Evolutionary conservation across 139 green algal species (phyloP).

Genomic region (Closterium sp.): DNA sequence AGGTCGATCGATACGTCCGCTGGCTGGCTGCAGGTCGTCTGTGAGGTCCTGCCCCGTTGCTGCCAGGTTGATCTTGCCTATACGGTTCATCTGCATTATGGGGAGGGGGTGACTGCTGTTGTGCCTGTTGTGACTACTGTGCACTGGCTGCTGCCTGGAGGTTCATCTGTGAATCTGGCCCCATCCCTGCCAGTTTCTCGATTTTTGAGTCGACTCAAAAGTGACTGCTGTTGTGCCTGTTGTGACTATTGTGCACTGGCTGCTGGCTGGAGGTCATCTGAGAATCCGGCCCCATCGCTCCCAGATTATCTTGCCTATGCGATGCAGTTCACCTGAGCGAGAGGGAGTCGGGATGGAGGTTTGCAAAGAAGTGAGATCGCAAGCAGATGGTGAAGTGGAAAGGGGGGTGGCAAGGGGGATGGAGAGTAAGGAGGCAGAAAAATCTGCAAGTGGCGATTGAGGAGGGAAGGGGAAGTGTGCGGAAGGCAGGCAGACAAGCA

Average conservation of each 20-base stretch:
- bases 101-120: background rate
- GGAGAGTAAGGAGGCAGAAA: background rate
- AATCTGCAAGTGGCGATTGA: too few relatives aligned
- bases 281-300: background rate
- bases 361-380: too few relatives aligned
- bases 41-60: background rate
- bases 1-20: conserved; percentile 17
- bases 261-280: background rate
- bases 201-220: too few relatives aligned
- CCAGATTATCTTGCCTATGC: conserved; percentile 68
- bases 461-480: too few relatives aligned
- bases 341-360: background rate
- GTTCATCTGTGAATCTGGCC: too few relatives aligned
- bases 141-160: too few relatives aligned
- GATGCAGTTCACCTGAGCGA: conserved; percentile 26
- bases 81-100: conserved; percentile 40
- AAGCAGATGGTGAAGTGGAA: too few relatives aligned
- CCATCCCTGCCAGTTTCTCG: too few relatives aligned
- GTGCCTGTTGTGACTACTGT: too few relatives aligned
- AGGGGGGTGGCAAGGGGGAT: background rate
- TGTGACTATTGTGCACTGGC: too few relatives aligned
- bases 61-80: conserved; percentile 66
- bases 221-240: too few relatives aligned
- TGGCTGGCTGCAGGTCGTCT: background rate
- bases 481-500: too few relatives aligned